A percentile compares a stretch with the other conserved stretches of the same genome.
Evolutionary conservation across 345 rosid genomes (phyloP).

Genomic region (Moringa oleifera): DNA sequence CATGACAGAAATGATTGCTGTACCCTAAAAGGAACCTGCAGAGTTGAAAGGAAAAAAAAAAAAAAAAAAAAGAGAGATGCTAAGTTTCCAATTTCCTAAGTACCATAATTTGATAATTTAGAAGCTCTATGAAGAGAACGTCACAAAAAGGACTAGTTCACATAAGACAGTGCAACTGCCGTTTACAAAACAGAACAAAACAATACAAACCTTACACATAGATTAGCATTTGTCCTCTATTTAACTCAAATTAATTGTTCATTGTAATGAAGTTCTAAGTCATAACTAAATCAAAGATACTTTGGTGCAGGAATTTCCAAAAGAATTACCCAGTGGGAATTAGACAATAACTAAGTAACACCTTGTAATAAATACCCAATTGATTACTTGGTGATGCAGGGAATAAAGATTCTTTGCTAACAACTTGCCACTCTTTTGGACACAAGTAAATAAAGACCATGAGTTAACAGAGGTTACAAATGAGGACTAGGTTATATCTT

Average conservation of each 20-base stretch:
- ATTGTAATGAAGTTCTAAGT: too few relatives aligned
- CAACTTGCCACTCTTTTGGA: too few relatives aligned
- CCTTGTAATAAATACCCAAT: neutral
- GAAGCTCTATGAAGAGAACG: neutral
- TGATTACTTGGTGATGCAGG: neutral
- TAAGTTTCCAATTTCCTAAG: neutral
- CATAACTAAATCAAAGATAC: too few relatives aligned
- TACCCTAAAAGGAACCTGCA: conserved; percentile 60
- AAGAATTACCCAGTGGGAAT: too few relatives aligned
- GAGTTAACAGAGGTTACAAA: conserved; percentile 1
- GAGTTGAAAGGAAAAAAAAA: neutral
- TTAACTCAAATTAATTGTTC: too few relatives aligned
- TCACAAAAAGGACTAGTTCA: neutral
- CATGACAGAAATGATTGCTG: conserved; percentile 42
- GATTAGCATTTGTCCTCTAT: too few relatives aligned
- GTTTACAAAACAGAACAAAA: neutral
- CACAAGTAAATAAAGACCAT: neutral
- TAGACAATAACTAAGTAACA: too few relatives aligned
- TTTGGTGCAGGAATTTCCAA: too few relatives aligned
- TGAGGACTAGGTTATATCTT: neutral
- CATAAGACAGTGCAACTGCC: neutral
- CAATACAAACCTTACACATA: too few relatives aligned
- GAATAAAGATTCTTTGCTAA: neutral
- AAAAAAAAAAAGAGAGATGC: too few relatives aligned
- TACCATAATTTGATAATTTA: neutral